Evolutionary conservation across 176 grass and related monocot species (phyloP), one percentile per base, ranked within the genome.

Genomic region (Dactylis glomerata): DNA sequence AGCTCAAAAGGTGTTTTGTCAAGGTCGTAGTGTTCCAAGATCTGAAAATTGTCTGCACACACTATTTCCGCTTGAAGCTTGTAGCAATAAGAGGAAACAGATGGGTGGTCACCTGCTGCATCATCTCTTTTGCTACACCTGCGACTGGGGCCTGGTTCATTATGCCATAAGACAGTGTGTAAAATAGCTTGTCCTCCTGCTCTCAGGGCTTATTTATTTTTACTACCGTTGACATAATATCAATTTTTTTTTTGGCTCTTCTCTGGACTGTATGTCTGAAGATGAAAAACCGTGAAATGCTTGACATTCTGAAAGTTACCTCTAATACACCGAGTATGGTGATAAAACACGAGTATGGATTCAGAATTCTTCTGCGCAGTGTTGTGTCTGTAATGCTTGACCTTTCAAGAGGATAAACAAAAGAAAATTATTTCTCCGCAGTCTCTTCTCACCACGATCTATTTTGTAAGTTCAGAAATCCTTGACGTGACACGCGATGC

Each of bases 1-100:
- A 98, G 92, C 77, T 98, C 95, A 8, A 98, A 98, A 87, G 92
- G 95, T 46, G 89, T 98, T 66, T 27, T 98, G 52, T 98, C 92
- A 27, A 92, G 95, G 37, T 93, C 95, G 32, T 98, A 93, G 80
- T 9, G 7, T 20, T 22, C 7, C 14, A 32, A 47, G 4, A 64
- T 56, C 22, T 2, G 2, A 13, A 30, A 41, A 37, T 28, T 2
- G 32, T 15, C 34, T 0, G 1, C 51, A 50, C 51, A 50, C 33
- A 10, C 3, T 15, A n/a, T 22, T 36, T 13, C 33, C 69, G 10
- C 3, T 46, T 57, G 30, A 22, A 63, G 16, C 26, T 31, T 24
- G 68, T 52, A 46, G 14, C 26, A 8, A 78, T 56, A 1, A 5
- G 26, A 72, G n/a, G 46, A 32, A 11, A 10, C 47, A 37, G 13